A percentile compares a stretch with the other conserved stretches of the same genome.
Conservation (phyloP, 768 basidiomycete species). For the Kwoniella sp. region DNA sequence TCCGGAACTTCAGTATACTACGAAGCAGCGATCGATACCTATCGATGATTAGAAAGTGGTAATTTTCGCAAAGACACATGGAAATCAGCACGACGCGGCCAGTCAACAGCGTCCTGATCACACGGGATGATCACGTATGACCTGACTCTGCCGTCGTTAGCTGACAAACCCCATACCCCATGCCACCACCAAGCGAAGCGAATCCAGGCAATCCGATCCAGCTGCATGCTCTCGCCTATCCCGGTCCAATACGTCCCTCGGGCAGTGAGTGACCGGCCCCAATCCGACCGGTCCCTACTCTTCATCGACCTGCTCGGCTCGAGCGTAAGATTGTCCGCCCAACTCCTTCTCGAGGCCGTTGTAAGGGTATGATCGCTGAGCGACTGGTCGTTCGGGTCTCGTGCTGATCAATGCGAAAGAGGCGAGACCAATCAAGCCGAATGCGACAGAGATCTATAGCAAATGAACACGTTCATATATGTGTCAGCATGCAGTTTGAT, state of each 20-base stretch:
- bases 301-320: conserved; percentile 40
- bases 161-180: no score
- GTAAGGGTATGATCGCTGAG: conserved; percentile 53
- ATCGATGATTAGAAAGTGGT: no score
- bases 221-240: not conserved
- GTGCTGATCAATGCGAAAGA: conserved; percentile 44
- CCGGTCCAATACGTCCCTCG: not conserved
- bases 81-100: no score
- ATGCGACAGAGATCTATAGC: conserved; percentile 47
- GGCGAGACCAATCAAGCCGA: conserved; percentile 49
- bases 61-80: no score
- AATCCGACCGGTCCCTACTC: conserved; percentile 21
- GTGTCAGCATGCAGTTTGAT: no score
- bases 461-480: not conserved
- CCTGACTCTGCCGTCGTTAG: no score
- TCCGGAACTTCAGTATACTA: no score
- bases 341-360: conserved; percentile 54
- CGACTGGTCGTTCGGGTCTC: conserved; percentile 43
- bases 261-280: no score
- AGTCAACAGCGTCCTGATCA: no score
- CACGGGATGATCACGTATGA: no score
- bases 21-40: no score
- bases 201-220: not conserved
- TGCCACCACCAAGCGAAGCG: not conserved
- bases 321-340: conserved; percentile 40